Conservation (phyloP, 2,329 filamentous ascomycete species). For the Acephala macrosclerotiorum region DNA sequence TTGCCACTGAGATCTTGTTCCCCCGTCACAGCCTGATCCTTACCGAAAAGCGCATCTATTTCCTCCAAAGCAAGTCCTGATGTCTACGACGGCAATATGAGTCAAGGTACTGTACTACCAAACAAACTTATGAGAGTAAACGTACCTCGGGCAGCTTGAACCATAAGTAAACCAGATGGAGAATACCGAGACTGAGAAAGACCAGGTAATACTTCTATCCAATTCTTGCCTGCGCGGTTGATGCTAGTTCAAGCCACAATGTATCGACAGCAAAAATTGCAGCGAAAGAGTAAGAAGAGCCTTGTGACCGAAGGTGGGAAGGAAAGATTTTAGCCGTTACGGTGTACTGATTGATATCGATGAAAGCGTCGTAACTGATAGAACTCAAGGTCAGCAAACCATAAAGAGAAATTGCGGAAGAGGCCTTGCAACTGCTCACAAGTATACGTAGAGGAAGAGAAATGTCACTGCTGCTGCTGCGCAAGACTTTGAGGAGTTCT, state of each 20-base stretch:
- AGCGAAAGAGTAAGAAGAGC: constrained; percentile 17
- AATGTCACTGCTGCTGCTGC: constrained; percentile 23
- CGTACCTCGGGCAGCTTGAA: constrained; percentile 27
- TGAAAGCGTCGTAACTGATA: constrained; percentile 23
- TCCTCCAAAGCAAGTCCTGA: constrained; percentile 11
- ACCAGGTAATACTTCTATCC: constrained; percentile 29
- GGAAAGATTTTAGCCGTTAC: constrained; percentile 25
- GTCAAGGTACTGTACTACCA: too few species aligned
- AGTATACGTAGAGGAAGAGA: constrained; percentile 26
- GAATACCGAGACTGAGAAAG: constrained; percentile 23
- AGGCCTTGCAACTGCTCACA: constrained; percentile 15
- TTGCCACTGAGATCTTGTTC: background rate
- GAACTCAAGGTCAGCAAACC: background rate
- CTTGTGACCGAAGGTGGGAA: constrained; percentile 27
- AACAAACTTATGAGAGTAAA: background rate
- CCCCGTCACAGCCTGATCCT: background rate
- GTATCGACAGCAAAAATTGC: constrained; percentile 21
- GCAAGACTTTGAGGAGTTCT: constrained; percentile 17
- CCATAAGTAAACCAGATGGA: constrained; percentile 19
- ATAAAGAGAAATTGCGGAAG: background rate
- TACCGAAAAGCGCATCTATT: constrained; percentile 10
- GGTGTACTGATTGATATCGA: constrained; percentile 27
- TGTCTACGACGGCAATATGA: background rate
- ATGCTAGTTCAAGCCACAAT: constrained; percentile 24
- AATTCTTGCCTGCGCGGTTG: constrained; percentile 23